Evolutionary conservation across 2,329 filamentous ascomycete genomes (phyloP), one percentile per base, ranked within the genome.

Genomic region (Fusarium pseudoanthophilum): DNA sequence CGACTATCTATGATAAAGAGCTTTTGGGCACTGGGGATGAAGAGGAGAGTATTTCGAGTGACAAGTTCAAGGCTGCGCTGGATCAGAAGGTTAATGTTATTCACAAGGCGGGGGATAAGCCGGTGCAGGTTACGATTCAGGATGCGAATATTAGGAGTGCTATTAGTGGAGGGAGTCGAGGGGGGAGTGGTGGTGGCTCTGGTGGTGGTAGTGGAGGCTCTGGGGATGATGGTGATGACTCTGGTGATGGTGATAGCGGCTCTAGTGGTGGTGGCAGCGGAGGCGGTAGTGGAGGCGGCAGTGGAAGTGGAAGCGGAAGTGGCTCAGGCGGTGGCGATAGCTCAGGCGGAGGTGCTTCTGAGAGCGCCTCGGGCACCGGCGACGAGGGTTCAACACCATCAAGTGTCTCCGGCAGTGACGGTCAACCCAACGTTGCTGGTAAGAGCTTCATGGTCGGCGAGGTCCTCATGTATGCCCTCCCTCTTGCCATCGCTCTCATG

Each of bases 41-140:
- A n/a, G 36, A n/a, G 6, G 42, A 67, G 43, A 36, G 21, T 21
- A 49, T 67, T 10, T 34, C 48, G 34, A 67, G 64, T 28, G 61
- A 67, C 2, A 37, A 53, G 13, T 67, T 67, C 14, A 48, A 43
- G 37, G 55, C 62, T 15, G 28, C 37, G n/a, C 28, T 66, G 30
- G 55, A 67, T 20, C 64, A 67, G n/a, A 67, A 66, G 61, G 55
- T 67, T 3, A 37, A 48, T 11, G 28, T 67, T 39, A 20, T 67
- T 24, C 61, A 67, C 8, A 64, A 67, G 24, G 34, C 36, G 21
- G 64, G 64, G 5, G 43, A 67, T 36, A 37, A 59, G 10, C 49
- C 61, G n/a, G 52, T 66, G 11, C 61, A 67, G 30, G 30, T 67
- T 24, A 60, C 62, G 3, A 60, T 67, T 45, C 21, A 48, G 51